phyloP scores from a whole-genome alignment of 345 rosid genomes.

The Eucalyptus sp. region DNA sequence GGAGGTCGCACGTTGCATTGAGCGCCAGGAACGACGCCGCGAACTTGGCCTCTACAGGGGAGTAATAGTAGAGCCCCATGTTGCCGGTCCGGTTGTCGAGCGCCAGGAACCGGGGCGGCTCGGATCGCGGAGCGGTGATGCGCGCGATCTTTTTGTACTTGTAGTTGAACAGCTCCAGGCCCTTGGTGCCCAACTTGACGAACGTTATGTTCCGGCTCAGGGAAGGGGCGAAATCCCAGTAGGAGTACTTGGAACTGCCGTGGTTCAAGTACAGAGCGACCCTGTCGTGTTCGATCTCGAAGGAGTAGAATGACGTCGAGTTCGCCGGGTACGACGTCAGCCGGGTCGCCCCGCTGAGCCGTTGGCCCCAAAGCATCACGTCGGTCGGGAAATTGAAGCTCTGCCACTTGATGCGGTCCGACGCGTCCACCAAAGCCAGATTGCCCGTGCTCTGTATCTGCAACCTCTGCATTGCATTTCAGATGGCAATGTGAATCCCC shows the following conservation, averaged over 20 bases:
- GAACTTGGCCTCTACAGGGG: constrained; percentile 25
- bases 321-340: constrained; percentile 69
- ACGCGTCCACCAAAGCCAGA: constrained; percentile 49
- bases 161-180: constrained; percentile 52
- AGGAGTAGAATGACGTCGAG: constrained; percentile 45
- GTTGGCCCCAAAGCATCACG: constrained; percentile 73
- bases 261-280: constrained; percentile 51
- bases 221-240: constrained; percentile 78
- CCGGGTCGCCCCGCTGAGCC: constrained; percentile 68
- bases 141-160: constrained; percentile 45
- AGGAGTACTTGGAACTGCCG: constrained; percentile 60
- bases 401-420: constrained; percentile 71
- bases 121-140: constrained; percentile 11
- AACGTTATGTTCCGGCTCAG: constrained; percentile 48
- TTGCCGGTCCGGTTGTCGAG: constrained; percentile 70
- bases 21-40: constrained; percentile 63
- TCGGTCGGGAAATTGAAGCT: constrained; percentile 93
- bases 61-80: constrained; percentile 60
- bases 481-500: not conserved
- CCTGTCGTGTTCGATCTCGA: constrained; percentile 52
- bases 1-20: constrained; percentile 69
- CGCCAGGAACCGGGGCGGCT: constrained; percentile 51
- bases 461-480: constrained; percentile 46
- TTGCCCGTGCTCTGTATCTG: constrained; percentile 58
- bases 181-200: constrained; percentile 34